Evolutionary conservation across 2,329 filamentous ascomycete species (phyloP).

Genomic region (Epichloe sp.): DNA sequence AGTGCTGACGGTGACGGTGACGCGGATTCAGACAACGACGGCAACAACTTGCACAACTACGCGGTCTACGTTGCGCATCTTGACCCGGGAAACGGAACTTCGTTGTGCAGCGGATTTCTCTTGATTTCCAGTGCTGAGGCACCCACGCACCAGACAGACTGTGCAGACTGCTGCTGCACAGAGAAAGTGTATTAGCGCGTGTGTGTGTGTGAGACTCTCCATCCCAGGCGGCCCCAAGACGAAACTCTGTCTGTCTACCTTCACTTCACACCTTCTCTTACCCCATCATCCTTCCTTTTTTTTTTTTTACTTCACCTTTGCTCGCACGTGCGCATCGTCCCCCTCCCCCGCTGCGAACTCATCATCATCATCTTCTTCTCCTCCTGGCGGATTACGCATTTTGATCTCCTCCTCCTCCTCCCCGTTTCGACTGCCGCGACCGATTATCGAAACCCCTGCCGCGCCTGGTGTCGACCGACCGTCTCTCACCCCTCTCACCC

Average conservation of each 20-base stretch:
- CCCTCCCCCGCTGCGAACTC: background rate
- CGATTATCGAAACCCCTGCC: slow-evolving; percentile 6
- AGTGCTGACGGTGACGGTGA: slow-evolving; percentile 10
- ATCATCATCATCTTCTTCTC: slow-evolving; percentile 1
- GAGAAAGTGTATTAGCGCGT: background rate
- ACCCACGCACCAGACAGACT: background rate
- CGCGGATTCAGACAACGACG: slow-evolving; percentile 4
- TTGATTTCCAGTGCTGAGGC: slow-evolving; percentile 5
- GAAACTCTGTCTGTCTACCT: slow-evolving; percentile 4
- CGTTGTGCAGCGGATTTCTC: background rate
- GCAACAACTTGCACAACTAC: background rate
- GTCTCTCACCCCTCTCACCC: slow-evolving; percentile 13
- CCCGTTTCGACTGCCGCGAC: slow-evolving; percentile 6
- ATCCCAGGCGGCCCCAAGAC: slow-evolving; percentile 9
- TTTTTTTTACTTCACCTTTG: background rate
- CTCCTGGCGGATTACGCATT: slow-evolving; percentile 5
- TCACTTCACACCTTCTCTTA: slow-evolving; percentile 6
- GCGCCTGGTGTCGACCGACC: slow-evolving; percentile 6
- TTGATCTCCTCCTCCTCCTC: background rate
- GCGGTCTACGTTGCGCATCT: background rate
- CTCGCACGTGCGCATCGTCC: slow-evolving; percentile 1
- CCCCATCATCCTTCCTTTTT: slow-evolving; percentile 4
- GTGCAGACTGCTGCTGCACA: background rate
- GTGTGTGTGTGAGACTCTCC: slow-evolving; percentile 1
- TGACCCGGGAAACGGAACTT: background rate